Conservation (phyloP, 2,329 filamentous ascomycete species). For the Phialemonium atrogriseum region DNA sequence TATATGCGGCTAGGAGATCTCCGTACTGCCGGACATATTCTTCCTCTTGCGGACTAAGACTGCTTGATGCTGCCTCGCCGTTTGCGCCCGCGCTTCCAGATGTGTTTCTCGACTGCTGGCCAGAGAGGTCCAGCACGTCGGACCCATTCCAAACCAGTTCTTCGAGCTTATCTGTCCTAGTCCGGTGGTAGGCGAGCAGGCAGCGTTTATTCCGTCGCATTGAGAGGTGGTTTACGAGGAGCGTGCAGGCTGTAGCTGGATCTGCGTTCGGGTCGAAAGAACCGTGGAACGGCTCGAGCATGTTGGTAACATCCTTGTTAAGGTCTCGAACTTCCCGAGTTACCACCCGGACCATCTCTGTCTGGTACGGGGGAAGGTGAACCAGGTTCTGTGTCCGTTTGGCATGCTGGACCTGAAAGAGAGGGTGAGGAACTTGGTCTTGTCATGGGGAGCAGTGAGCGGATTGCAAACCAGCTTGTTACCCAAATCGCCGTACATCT, state of each 20-base stretch:
- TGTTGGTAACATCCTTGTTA: slow-evolving; percentile 71
- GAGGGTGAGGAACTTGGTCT: slow-evolving; percentile 9
- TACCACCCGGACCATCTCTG: slow-evolving; percentile 79
- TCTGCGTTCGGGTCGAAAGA: slow-evolving; percentile 79
- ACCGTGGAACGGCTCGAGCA: slow-evolving; percentile 75
- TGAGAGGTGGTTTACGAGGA: slow-evolving; percentile 87
- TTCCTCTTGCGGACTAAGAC: slow-evolving; percentile 89
- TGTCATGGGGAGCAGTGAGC: neutral
- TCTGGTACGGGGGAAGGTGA: slow-evolving; percentile 84
- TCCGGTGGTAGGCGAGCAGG: slow-evolving; percentile 86
- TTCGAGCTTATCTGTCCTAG: slow-evolving; percentile 83
- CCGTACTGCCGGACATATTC: slow-evolving; percentile 91
- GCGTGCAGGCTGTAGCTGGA: slow-evolving; percentile 74
- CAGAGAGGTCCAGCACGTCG: slow-evolving; percentile 67
- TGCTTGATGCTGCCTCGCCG: slow-evolving; percentile 54
- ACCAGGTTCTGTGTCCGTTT: slow-evolving; percentile 85
- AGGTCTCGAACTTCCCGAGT: slow-evolving; percentile 90
- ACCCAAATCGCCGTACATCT: slow-evolving; percentile 81
- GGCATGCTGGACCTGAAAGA: slow-evolving; percentile 75
- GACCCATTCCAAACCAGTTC: slow-evolving; percentile 87
- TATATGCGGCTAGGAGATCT: slow-evolving; percentile 89
- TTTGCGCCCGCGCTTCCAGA: slow-evolving; percentile 27
- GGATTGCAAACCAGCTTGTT: slow-evolving; percentile 63
- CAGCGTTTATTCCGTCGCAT: slow-evolving; percentile 97
- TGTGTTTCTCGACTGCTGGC: slow-evolving; percentile 31